A percentile compares a stretch with the other conserved stretches of the same genome.
phyloP scores from a whole-genome alignment of 2,329 filamentous ascomycete species.

The Byssochlamys sp. region DNA sequence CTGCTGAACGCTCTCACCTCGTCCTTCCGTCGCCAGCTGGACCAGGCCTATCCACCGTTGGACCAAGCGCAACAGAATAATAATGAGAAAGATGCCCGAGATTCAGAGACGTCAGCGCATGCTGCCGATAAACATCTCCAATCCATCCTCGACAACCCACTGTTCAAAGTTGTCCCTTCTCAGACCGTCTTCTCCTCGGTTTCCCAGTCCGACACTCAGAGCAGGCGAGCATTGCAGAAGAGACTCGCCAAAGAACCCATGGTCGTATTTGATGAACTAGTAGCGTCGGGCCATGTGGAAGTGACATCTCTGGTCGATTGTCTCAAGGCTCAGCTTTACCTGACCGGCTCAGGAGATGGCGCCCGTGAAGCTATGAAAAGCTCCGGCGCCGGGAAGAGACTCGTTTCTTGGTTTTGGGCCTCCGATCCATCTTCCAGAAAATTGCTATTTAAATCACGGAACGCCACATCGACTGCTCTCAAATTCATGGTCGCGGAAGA shows the following conservation, averaged over 20 bases:
- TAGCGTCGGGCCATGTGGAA: conserved; percentile 26
- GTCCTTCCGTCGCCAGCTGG: conserved; percentile 55
- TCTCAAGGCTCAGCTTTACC: conserved; percentile 24
- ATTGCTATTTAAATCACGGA: conserved; percentile 21
- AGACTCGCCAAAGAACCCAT: conserved; percentile 24
- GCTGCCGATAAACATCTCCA: conserved; percentile 30
- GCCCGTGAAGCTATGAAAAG: conserved; percentile 21
- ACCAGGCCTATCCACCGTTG: conserved; percentile 45
- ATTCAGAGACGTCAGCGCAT: conserved; percentile 20
- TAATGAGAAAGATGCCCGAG: conserved; percentile 10
- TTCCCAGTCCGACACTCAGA: conserved; percentile 7
- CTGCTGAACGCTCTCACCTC: conserved; percentile 52
- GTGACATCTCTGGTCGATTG: conserved; percentile 17
- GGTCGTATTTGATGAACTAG: conserved; percentile 27
- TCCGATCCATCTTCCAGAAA: conserved; percentile 22
- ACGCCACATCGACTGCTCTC: conserved; percentile 16
- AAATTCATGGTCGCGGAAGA: conserved; percentile 34
- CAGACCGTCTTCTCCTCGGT: conserved; percentile 9
- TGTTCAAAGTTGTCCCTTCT: conserved; percentile 30
- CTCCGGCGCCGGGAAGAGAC: conserved; percentile 24
- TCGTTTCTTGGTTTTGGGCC: conserved; percentile 34
- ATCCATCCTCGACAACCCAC: conserved; percentile 31
- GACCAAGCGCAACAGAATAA: conserved; percentile 10
- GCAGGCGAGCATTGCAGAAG: conserved; percentile 9
- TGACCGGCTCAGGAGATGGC: conserved; percentile 15